Percentiles rank a stretch among this genome's conserved stretches.
These are phyloP conservation scores for Mycosphaerella sp. DNA, from an alignment of 2,329 filamentous ascomycete species.

Conservation along the genomic window DNA sequence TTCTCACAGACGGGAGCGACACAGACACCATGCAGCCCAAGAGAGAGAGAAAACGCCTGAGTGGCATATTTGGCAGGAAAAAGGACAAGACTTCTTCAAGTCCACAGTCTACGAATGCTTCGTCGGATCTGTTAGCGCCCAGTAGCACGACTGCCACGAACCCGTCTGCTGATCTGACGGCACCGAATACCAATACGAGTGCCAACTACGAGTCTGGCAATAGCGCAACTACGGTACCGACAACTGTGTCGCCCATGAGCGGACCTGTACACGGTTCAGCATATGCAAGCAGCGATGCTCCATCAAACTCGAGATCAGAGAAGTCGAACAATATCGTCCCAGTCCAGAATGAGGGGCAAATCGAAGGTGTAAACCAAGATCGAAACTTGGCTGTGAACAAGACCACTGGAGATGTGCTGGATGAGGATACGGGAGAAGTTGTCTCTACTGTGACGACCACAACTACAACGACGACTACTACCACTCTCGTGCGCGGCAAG, in stretches of 20 bases:
- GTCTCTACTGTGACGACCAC: constrained; percentile 31
- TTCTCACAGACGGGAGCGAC: constrained; percentile 9
- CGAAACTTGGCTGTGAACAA: constrained; percentile 27
- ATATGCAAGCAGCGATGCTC: constrained; percentile 23
- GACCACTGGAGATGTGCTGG: constrained; percentile 28
- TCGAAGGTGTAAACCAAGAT: constrained; percentile 25
- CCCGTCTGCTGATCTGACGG: constrained; percentile 4
- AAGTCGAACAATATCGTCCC: constrained; percentile 17
- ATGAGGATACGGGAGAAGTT: constrained; percentile 30
- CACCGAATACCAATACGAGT: constrained; percentile 7
- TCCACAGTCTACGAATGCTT: constrained; percentile 4
- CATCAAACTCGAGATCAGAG: constrained; percentile 7
- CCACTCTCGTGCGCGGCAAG: constrained; percentile 19
- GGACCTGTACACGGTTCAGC: constrained; percentile 21
- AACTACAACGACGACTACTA: constrained; percentile 31
- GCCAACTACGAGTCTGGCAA: neutral
- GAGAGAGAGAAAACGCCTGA: constrained; percentile 19
- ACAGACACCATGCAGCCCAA: constrained; percentile 12
- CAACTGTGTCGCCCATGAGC: constrained; percentile 2
- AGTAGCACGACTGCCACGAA: constrained; percentile 7
- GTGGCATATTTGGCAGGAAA: constrained; percentile 20
- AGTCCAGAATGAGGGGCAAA: constrained; percentile 28
- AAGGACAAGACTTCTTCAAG: constrained; percentile 17
- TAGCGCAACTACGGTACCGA: constrained; percentile 2
- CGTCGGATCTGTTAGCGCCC: constrained; percentile 2